Evolutionary conservation across 1,284 basidiomycete species (phyloP), one percentile per base, ranked within the genome.

Genomic region (Stygiomarasmius scandens): DNA sequence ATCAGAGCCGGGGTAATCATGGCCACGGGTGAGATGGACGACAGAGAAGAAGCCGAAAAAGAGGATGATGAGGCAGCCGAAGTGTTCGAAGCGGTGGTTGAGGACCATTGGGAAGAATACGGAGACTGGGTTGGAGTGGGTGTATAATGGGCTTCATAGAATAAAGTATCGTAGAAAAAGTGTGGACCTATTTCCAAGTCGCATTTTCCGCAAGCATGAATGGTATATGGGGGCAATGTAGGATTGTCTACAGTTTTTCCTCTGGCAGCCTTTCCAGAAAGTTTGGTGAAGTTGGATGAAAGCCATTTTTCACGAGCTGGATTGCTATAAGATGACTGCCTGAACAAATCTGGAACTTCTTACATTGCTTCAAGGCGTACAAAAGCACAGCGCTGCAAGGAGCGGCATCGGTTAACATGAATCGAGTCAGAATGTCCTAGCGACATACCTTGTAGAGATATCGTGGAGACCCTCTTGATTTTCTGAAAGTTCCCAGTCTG

Each of bases 161-260:
- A 75, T 0, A 78, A 74, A 0, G 87, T 89, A 34, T 85, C 82
- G 34, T 74, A 65, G 65, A 91, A 91, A 20, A 77, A 71, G 67
- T 90, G 89, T 10, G 90, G 90, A 6, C 90, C 90, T 32, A 92
- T 83, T 65, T 82, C 77, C 41, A 92, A 67, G 52, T 86, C 81
- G 66, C 84, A 91, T 67, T 77, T 82, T 38, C 87, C 88, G 38
- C 86, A 77, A 25, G 77, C 76, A 63, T 83, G 81, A 52, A 85
- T 80, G 1, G 81, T 86, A 67, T 90, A 87, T 0, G 86, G 82
- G 2, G 85, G 84, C 27, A 74, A 32, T 1, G 52, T 24, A 19
- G 52, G 22, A 14, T 25, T 49, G 24, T 59, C 67, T 48, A 78
- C 81, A 3, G 75, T 68, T 19, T 77, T 73, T 50, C 77, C 78